Conservation (phyloP, 805 yeast genomes). For the Candida ascalaphidarum region DNA sequence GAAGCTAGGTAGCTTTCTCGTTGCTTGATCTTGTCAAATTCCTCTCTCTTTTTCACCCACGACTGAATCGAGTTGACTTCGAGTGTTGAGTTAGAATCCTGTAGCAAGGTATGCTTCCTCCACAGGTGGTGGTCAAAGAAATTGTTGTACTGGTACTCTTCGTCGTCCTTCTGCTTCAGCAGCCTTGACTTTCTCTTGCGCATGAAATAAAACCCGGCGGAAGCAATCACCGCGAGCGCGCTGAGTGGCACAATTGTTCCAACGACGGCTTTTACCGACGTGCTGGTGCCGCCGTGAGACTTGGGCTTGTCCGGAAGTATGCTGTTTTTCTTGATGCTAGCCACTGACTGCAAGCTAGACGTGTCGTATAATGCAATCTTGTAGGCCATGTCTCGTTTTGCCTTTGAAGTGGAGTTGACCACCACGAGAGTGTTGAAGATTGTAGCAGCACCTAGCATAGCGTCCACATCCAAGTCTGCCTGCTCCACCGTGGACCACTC, state of each 20-base stretch:
- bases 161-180: conserved; percentile 10
- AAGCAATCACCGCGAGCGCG: conserved; percentile 6
- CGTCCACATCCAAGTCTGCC: conserved; percentile 8
- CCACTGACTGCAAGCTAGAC: conserved; percentile 22
- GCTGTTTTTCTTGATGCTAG: conserved; percentile 18
- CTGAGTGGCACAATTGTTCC: conserved; percentile 30
- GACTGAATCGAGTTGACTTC: conserved; percentile 44
- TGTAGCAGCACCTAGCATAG: conserved; percentile 42
- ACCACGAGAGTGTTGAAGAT: conserved; percentile 43
- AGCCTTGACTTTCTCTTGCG: conserved; percentile 11
- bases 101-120: too few relatives aligned
- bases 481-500: conserved; percentile 26
- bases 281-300: conserved; percentile 1
- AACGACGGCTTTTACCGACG: conserved; percentile 19
- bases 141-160: conserved; percentile 23
- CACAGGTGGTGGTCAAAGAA: conserved; percentile 19
- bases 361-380: conserved; percentile 34
- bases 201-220: conserved; percentile 8
- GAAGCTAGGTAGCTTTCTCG: conserved; percentile 21
- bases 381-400: conserved; percentile 19
- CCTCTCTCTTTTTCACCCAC: conserved; percentile 44
- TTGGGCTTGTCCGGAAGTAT: conserved; percentile 2
- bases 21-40: conserved; percentile 22
- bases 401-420: conserved; percentile 15
- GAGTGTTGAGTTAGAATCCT: conserved; percentile 26